A percentile compares a stretch with the other conserved stretches of the same genome.
Evolutionary conservation across 139 green algal species (phyloP).

Genomic region (Chlorella vulgaris): DNA sequence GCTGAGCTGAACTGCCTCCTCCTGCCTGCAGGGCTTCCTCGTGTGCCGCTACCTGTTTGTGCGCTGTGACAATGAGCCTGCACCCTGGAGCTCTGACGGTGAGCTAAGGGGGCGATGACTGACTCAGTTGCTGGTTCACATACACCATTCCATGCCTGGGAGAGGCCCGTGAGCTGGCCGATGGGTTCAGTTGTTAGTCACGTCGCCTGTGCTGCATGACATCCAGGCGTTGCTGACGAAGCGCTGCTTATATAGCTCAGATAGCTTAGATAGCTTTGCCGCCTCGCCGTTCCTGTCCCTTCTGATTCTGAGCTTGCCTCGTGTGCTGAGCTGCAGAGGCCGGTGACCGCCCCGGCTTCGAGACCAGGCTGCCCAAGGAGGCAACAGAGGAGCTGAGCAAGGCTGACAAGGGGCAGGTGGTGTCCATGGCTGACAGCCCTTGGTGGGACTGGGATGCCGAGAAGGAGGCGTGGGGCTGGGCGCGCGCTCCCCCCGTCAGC

Average conservation of each 20-base stretch:
- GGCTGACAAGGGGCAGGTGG: conserved; percentile 65
- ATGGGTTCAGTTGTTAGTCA: no score
- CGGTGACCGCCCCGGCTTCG: conserved; percentile 27
- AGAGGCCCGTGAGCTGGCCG: no score
- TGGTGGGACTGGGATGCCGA: conserved; percentile 73
- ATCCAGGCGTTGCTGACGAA: no score
- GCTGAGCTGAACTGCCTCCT: neutral
- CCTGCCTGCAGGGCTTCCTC: conserved; percentile 61
- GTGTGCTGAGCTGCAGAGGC: conserved; percentile 29
- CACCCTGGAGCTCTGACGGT: conserved; percentile 83
- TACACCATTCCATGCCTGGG: no score
- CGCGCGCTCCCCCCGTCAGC: conserved; percentile 58
- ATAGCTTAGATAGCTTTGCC: no score
- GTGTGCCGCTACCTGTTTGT: conserved; percentile 95
- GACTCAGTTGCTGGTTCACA: no score
- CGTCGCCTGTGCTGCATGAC: no score
- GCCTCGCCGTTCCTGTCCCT: no score
- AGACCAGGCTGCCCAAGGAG: conserved; percentile 58
- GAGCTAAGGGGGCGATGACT: no score
- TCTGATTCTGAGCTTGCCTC: neutral
- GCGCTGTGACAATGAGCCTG: conserved; percentile 92
- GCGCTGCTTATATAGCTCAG: no score
- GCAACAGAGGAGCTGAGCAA: conserved; percentile 72
- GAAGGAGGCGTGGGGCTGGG: conserved; percentile 75
- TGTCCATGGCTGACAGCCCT: conserved; percentile 64